Conservation (phyloP, 768 basidiomycete species). For the Naganishia vishniacii region DNA sequence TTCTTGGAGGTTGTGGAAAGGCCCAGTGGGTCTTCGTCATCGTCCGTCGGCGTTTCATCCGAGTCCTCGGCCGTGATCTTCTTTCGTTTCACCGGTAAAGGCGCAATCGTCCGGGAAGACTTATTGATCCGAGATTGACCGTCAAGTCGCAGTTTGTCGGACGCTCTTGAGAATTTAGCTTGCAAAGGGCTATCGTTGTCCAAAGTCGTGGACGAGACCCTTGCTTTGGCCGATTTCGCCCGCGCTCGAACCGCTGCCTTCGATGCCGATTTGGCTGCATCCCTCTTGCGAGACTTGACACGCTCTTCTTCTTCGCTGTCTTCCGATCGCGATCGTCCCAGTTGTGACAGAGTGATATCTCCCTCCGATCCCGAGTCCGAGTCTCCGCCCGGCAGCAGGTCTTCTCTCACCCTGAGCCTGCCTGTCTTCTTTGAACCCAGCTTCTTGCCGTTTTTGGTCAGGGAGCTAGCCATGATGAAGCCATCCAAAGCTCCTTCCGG, state of each 20-base stretch:
- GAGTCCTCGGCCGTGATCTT: neutral
- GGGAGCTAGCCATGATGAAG: conserved; percentile 33
- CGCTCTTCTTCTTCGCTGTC: conserved; percentile 12
- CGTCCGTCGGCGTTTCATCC: conserved; percentile 1
- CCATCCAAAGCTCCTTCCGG: conserved; percentile 44
- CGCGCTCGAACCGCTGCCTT: neutral
- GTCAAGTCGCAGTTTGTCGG: neutral
- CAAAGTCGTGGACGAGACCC: neutral
- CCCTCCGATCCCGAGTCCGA: conserved; percentile 17
- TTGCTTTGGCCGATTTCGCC: neutral
- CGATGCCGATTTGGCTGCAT: neutral
- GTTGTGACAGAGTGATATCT: conserved; percentile 1
- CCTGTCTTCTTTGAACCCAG: conserved; percentile 15
- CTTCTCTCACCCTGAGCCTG: conserved; percentile 1
- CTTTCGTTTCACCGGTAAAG: neutral
- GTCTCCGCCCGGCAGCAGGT: conserved; percentile 7
- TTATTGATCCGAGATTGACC: neutral
- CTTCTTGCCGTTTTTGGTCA: conserved; percentile 23
- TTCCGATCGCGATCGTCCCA: neutral
- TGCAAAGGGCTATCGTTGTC: conserved; percentile 11
- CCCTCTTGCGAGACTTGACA: neutral
- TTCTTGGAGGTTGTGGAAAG: neutral
- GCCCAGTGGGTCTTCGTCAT: conserved; percentile 11
- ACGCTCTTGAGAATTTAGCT: conserved; percentile 6
- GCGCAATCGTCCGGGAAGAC: neutral